A percentile compares a stretch with the other conserved stretches of the same genome.
Evolutionary conservation across 805 yeast species (phyloP).

Genomic region (Blastobotrys attinorum): DNA sequence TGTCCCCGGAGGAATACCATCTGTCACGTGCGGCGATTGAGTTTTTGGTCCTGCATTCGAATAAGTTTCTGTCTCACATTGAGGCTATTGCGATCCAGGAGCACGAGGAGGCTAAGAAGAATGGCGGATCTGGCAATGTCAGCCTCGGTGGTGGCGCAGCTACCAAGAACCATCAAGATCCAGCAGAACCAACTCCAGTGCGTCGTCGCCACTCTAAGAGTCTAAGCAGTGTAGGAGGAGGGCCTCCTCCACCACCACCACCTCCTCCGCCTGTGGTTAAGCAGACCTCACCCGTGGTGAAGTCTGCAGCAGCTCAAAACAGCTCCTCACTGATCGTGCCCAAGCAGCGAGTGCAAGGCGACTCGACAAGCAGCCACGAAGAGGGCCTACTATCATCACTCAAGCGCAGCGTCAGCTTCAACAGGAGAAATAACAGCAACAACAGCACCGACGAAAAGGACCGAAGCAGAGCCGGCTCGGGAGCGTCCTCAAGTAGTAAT

Average conservation of each 20-base stretch:
- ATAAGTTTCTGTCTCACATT: conserved; percentile 55
- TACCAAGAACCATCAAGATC: neutral
- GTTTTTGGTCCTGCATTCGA: conserved; percentile 79
- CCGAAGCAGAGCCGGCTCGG: conserved; percentile 11
- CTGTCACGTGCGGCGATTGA: conserved; percentile 80
- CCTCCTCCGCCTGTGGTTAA: neutral
- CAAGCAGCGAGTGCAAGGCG: neutral
- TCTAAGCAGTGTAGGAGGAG: neutral
- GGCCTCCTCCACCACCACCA: neutral
- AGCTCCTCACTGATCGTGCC: neutral
- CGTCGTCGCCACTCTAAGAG: neutral
- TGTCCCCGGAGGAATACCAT: conserved; percentile 87
- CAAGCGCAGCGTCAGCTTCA: conserved; percentile 14
- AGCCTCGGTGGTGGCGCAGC: neutral
- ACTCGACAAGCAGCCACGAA: neutral
- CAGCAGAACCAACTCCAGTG: neutral
- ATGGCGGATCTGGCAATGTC: neutral
- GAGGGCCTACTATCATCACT: conserved; percentile 12
- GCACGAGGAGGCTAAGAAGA: conserved; percentile 18
- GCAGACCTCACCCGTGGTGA: neutral
- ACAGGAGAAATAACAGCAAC: conserved; percentile 11
- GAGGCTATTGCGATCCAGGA: conserved; percentile 27
- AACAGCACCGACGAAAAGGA: conserved; percentile 11
- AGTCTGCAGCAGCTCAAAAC: conserved; percentile 8
- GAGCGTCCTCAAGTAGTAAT: conserved; percentile 12